Base-by-base conservation (phyloP, 345 rosid genomes). In the Eutrema heterophyllum region DNA sequence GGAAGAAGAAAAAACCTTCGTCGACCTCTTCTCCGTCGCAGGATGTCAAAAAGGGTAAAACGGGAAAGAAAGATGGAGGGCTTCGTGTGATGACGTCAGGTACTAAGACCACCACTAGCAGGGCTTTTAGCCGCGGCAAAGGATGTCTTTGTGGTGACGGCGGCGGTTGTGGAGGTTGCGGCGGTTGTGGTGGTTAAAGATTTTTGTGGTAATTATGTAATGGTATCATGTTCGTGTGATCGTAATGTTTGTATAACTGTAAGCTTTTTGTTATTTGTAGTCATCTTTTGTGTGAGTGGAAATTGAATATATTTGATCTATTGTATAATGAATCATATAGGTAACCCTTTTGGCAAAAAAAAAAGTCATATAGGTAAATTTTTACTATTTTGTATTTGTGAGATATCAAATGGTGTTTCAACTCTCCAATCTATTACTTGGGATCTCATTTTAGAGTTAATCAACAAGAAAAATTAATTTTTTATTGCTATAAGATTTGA, bases 41-140 rank as follows among this genome's bases (percentile, higher is more conserved):
- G 51, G 68, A 60, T 60, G 46, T 15, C 4, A 50, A 60, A 60
- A 71, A 71, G 75, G 5, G 33, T 60, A 61, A 71, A 11, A 61
- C 29, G n/a, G 50, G 29, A 36, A 41, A 70, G 16, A 70, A 70
- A 70, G 74, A 70, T 59, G 74, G 75, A 49, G 60, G 68, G 7
- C 49, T 59, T 60, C 75, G 75, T 49, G 68, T 71, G 50, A 60
- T 70, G 58, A 58, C 58, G 2, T 35, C 74, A 24, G 49, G 67
- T 48, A 14, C 18, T 9, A 70, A 70, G 58, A 70, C 67, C 14
- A 70, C 58, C n/a, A 70, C 74, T 46, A 70, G 58, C 30, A 48
- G 74, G 38, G 74, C 67, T 59, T 70, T 70, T 59, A 26, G 49
- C 39, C 67, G 74, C 27, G n/a, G n/a, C n/a, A 38, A 70, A 35